Evolutionary conservation across 192 early-diverging fungal genomes (phyloP), one percentile per base, ranked within the genome.

Genomic region (Rhizophagus clarus): DNA sequence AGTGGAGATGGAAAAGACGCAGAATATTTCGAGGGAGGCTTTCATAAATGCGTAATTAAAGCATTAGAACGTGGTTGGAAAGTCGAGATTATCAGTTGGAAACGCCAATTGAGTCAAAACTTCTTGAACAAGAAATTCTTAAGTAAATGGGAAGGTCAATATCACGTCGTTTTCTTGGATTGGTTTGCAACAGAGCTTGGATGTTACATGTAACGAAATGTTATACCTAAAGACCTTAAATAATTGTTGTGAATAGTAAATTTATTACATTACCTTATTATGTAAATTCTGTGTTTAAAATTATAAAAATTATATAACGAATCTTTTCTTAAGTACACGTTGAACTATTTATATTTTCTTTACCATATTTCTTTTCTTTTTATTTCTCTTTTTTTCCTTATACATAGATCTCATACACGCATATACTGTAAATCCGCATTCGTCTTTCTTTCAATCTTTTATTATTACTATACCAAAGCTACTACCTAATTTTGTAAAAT

Each of bases 31-130:
- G 82, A 85, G 17, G 83, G 81, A 6, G 86, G 86, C 42, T 87
- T 87, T 40, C 81, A 82, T 42, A 83, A 60, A 1, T 82, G 83
- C 1, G 72, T 85, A 24, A 81, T 81, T 17, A 84, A 80, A 12
- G 86, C 86, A 0, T 81, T 87, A 3, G 74, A 84, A 11, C 68
- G 84, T 34, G 86, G 86, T 12, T 87, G 86, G 86, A 82, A 83
- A 34, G 84, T 87, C 32, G 86, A 87, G 73, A 40, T 87, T 15
- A 81, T 87, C 37, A 85, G 84, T 66, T 87, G 86, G 86, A 80
- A 87, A 72, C 83, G 82, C 20, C 86, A 84, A 26, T 62, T 87
- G 34, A 87, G 86, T 32, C 49, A 49, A 63, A 79, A 79, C 32
- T 79, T 79, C 22, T 71, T 79, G 56, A 56, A 71, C 17, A 69